phyloP scores from a whole-genome alignment of 2,329 filamentous ascomycete species.

The Blastomyces gilchristii region DNA sequence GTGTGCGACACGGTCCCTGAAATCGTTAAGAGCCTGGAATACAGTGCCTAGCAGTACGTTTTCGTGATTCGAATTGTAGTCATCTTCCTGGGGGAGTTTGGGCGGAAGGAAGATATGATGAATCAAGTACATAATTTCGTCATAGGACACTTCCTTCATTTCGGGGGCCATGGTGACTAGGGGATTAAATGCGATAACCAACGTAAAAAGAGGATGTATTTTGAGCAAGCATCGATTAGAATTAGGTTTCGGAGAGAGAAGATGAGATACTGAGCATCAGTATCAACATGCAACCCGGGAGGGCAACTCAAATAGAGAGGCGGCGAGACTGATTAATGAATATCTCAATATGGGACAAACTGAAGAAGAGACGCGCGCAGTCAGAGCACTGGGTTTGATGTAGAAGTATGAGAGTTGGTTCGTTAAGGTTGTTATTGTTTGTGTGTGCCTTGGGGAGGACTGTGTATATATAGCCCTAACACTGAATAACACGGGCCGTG shows the following conservation, averaged over 20 bases:
- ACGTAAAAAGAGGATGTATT: neutral
- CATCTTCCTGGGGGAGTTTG: conserved; percentile 35
- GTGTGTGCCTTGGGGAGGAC: neutral
- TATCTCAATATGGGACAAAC: neutral
- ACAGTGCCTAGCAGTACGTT: conserved; percentile 15
- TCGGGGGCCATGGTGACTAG: neutral
- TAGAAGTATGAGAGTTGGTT: neutral
- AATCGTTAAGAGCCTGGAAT: conserved; percentile 18
- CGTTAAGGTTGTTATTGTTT: neutral
- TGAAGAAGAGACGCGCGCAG: neutral
- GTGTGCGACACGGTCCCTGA: conserved; percentile 5
- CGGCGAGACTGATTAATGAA: neutral
- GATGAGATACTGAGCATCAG: neutral
- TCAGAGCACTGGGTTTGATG: neutral
- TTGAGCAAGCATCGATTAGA: neutral
- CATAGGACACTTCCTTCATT: neutral
- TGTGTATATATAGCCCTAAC: neutral
- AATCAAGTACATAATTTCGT: conserved; percentile 27
- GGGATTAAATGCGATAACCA: neutral
- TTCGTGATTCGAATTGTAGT: conserved; percentile 24
- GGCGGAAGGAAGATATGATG: conserved; percentile 43
- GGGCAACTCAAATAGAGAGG: neutral
- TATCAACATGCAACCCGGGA: neutral
- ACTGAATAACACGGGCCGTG: neutral
- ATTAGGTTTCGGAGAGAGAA: neutral